These are phyloP conservation scores for Hydnomerulius pinastri DNA, from an alignment of 768 basidiomycete genomes.

Conservation along the genomic window DNA sequence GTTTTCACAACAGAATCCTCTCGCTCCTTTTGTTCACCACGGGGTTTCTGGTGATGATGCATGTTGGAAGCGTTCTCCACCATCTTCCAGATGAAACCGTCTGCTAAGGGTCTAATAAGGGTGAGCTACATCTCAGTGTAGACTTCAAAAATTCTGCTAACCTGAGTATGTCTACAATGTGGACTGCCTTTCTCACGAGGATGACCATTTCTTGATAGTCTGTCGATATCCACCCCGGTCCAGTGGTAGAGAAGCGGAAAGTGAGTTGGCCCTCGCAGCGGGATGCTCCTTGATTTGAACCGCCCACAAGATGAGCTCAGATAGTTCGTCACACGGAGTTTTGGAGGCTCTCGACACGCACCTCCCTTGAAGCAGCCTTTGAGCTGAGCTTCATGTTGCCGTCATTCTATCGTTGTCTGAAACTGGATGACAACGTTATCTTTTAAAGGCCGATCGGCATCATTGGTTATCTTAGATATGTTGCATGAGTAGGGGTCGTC, in stretches of 20 bases:
- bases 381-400: slow-evolving; percentile 6
- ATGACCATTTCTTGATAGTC: slow-evolving; percentile 22
- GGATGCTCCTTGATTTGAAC: slow-evolving; percentile 13
- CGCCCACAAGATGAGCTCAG: neutral
- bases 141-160: slow-evolving; percentile 11
- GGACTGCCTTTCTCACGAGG: slow-evolving; percentile 9
- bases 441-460: slow-evolving; percentile 6
- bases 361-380: slow-evolving; percentile 27
- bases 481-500: neutral
- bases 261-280: slow-evolving; percentile 12
- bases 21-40: no score
- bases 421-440: slow-evolving; percentile 26
- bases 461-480: slow-evolving; percentile 26
- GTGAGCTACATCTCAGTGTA: neutral
- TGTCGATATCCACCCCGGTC: slow-evolving; percentile 18
- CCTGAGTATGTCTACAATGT: slow-evolving; percentile 8
- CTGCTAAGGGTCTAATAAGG: slow-evolving; percentile 18
- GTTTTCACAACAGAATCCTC: neutral
- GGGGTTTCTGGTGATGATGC: slow-evolving; percentile 11
- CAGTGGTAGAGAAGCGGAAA: slow-evolving; percentile 24
- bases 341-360: slow-evolving; percentile 8
- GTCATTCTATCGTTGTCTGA: slow-evolving; percentile 4
- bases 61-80: slow-evolving; percentile 8
- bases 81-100: slow-evolving; percentile 15
- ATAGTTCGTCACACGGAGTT: neutral